These are phyloP conservation scores for Naganishia vaughanmartiniae DNA, from an alignment of 768 basidiomycete species.

Conservation along the genomic window DNA sequence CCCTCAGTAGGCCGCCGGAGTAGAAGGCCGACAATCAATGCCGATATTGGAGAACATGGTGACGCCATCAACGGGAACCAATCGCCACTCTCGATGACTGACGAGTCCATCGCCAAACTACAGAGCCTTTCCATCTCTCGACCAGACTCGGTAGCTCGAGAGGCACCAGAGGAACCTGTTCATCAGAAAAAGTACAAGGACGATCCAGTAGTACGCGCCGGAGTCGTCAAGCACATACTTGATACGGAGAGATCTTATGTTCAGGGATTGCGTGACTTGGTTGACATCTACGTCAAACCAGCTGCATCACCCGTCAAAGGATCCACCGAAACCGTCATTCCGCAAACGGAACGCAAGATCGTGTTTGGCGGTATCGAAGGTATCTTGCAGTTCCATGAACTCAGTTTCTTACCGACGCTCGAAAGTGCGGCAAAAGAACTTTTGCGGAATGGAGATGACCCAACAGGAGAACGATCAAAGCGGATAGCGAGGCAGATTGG, in stretches of 20 bases:
- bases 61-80: background rate
- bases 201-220: constrained; percentile 77
- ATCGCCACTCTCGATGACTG: background rate
- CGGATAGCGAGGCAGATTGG: constrained; percentile 77
- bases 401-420: constrained; percentile 86
- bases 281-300: constrained; percentile 91
- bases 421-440: constrained; percentile 73
- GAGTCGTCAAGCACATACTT: constrained; percentile 85
- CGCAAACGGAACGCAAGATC: constrained; percentile 77
- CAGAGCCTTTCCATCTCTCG: constrained; percentile 5
- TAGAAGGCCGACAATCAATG: constrained; percentile 37
- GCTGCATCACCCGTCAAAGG: constrained; percentile 68
- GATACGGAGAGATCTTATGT: constrained; percentile 93
- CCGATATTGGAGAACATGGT: constrained; percentile 21
- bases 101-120: constrained; percentile 6
- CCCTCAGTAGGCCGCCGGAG: constrained; percentile 32
- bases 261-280: constrained; percentile 85
- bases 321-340: constrained; percentile 78
- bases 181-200: constrained; percentile 75
- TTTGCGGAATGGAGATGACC: constrained; percentile 62
- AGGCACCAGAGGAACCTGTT: constrained; percentile 9
- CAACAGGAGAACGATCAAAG: constrained; percentile 70
- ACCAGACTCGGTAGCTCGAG: constrained; percentile 25
- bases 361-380: constrained; percentile 89
- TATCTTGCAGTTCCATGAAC: constrained; percentile 85